Evolutionary conservation across 345 rosid species (phyloP), one percentile per base, ranked within the genome.

Genomic region (Salix brachista): DNA sequence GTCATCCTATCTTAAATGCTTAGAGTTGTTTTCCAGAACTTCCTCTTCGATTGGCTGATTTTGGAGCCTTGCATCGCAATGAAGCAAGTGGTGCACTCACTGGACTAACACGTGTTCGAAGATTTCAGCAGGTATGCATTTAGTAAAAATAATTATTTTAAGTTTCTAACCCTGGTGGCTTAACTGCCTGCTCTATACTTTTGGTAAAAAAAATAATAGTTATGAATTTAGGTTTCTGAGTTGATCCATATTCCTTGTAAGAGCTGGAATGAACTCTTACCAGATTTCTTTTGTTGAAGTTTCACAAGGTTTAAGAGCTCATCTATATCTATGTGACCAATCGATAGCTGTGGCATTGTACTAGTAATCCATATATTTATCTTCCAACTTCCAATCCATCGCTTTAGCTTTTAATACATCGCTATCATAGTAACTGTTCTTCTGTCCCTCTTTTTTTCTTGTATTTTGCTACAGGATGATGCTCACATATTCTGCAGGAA

Each of bases 11-110:
- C 14, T 11, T 42, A 66, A 68, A 4, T 61, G 46, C 37, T 23
- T 64, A 23, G 52, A 19, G 26, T 48, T 37, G 4, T 74, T 77
- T 74, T 82, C 30, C 65, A 96, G 99, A 94, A 77, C 91, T 96
- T 81, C 99, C 98, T 80, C 86, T 96, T 75, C 87, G 98, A 73
- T 46, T 91, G 78, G 99, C 99, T 74, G 97, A 96, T 87, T 96
- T 92, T 83, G 99, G 99, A 60, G 98, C 89, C 72, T 82, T 96
- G 86, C 98, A 94, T 83, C 97, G 96, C 19, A 94, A 96, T 65
- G 99, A 94, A 85, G 97, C 99, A 75, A 92, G 98, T 86, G 99
- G 97, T 77, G 98, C 96, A 44, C 96, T 96, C 74, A 90, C 92
- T 75, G 97, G 99, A 77, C 85, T 96, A 85, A 94, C 96, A 78